Conservation (phyloP, 2,329 filamentous ascomycete species). For the Botrytis sinoallii region DNA sequence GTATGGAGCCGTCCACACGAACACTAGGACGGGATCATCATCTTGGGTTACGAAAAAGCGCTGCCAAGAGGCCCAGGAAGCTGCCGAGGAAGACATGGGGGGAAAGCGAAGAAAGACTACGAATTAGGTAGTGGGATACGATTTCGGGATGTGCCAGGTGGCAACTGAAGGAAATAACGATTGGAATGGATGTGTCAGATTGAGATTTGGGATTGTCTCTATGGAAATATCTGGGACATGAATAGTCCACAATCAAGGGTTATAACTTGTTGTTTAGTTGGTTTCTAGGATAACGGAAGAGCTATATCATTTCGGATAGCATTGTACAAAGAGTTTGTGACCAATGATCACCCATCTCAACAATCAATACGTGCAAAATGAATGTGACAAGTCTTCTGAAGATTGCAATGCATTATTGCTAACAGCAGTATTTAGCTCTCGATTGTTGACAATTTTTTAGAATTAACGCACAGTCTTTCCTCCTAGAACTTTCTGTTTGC, state of each 20-base stretch:
- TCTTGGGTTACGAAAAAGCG: not conserved
- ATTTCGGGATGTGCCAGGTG: not conserved
- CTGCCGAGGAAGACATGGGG: not conserved
- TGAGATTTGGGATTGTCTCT: not conserved
- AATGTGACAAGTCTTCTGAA: not conserved
- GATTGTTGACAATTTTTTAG: not conserved
- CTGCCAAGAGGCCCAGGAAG: not conserved
- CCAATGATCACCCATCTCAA: not conserved
- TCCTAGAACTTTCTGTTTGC: not conserved
- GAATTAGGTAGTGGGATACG: not conserved
- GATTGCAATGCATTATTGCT: not conserved
- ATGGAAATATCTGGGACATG: not conserved
- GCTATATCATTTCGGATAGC: not conserved
- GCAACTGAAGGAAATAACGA: not conserved
- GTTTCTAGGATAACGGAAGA: not conserved
- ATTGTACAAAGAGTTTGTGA: not conserved
- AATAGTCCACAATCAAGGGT: not conserved
- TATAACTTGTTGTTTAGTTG: not conserved
- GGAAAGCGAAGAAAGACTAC: not conserved
- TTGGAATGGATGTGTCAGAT: not conserved
- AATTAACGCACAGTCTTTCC: not conserved
- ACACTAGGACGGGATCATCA: not conserved
- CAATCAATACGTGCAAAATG: not conserved
- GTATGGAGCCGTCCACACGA: not conserved
- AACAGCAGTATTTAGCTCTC: not conserved